Base-by-base conservation (phyloP, 768 basidiomycete species). In the Suillus subluteus region DNA sequence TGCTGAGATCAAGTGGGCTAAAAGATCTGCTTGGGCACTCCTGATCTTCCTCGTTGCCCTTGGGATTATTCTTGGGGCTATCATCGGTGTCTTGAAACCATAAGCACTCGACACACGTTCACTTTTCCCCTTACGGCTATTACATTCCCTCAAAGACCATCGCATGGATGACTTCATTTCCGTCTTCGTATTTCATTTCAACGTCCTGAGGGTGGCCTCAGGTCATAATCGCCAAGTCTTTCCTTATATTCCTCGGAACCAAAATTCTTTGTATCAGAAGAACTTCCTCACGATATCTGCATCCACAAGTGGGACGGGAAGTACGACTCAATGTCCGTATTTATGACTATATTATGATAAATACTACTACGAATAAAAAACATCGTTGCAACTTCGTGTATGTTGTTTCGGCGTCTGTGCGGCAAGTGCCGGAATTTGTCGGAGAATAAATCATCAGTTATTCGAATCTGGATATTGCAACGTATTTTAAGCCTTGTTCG, bases 1-100 rank as follows among this genome's bases (percentile, higher is more conserved):
- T 13, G 72, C 75, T 0, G 84, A 85, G 69, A 12, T 78, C 54
- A 80, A 74, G 66, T 84, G 84, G 84, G 83, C 80, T 16, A 73
- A 69, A 66, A 76, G 81, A n/a, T 82, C 69, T 30, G 66, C 68
- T 21, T 67, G 65, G 65, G 66, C 70, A 21, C 40, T 69, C 23
- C 37, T 70, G 6, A 52, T 61, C 55, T 55, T 70, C 18, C 30
- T 67, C 26, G 8, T 68, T 38, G 50, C 18, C 23, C 15, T 68
- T 32, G 67, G 48, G 35, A 41, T 64, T 6, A 64, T 67, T 9
- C 46, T 41, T 37, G 68, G 68, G 9, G 32, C 63, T 37, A 37
- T 40, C 43, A 32, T 67, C 54, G 66, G 55, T 21, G 58, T 67
- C 56, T 43, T 67, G 58, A 64, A 21, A 61, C n/a, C 62, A 16